Evolutionary conservation across 345 rosid genomes (phyloP).

Genomic region (Luvunga scandens): DNA sequence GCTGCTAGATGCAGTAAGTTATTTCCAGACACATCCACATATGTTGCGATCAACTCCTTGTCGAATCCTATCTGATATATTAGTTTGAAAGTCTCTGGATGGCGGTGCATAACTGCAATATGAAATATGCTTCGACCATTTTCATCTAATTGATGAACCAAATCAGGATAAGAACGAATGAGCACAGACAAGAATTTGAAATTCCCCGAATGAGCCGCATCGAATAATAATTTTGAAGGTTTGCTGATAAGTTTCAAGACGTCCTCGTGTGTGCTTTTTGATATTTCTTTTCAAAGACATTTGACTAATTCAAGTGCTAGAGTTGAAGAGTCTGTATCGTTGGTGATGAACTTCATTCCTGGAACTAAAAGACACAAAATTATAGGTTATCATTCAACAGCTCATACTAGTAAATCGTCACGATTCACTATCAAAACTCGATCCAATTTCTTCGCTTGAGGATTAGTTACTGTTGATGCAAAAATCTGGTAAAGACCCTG

Average conservation of each 20-base stretch:
- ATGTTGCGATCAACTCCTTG: too few species aligned
- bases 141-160: slow-evolving; percentile 32
- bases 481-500: too few species aligned
- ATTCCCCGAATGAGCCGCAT: slow-evolving; percentile 38
- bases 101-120: slow-evolving; percentile 32
- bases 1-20: too few species aligned
- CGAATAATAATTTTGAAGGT: slow-evolving; percentile 29
- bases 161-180: slow-evolving; percentile 23
- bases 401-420: neutral
- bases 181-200: slow-evolving; percentile 30
- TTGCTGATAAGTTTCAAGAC: neutral
- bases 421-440: neutral
- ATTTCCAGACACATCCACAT: too few species aligned
- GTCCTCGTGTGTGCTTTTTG: too few species aligned
- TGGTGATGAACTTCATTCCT: too few species aligned
- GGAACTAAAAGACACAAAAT: neutral
- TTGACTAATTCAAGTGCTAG: neutral
- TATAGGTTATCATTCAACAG: neutral
- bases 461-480: too few species aligned
- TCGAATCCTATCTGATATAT: too few species aligned
- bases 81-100: slow-evolving; percentile 13
- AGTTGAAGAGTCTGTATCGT: neutral
- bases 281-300: neutral
- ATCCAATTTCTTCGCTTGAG: neutral
- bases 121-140: slow-evolving; percentile 31